Conservation (phyloP, 2,329 filamentous ascomycete genomes). For the Aspergillus ruber region DNA sequence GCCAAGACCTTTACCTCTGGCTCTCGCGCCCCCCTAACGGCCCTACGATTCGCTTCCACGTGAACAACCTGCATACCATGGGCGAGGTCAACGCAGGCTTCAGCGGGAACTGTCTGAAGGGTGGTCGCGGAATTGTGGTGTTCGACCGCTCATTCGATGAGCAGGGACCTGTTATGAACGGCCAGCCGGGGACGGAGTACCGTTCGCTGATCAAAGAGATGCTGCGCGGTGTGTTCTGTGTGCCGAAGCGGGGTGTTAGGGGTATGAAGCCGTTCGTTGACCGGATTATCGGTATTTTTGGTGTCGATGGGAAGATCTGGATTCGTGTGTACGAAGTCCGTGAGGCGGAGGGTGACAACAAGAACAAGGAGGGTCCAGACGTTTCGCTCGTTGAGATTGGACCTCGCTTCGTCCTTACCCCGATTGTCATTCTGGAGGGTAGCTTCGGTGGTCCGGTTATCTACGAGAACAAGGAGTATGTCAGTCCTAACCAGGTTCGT, state of each 20-base stretch:
- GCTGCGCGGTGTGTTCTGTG: constrained; percentile 83
- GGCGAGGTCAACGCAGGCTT: constrained; percentile 78
- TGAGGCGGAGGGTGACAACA: constrained; percentile 63
- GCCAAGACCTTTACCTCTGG: constrained; percentile 91
- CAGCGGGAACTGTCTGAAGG: constrained; percentile 93
- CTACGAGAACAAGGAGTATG: constrained; percentile 96
- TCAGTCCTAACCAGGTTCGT: constrained; percentile 90
- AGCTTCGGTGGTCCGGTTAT: constrained; percentile 94
- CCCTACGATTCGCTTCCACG: constrained; percentile 56
- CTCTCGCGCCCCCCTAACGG: constrained; percentile 84
- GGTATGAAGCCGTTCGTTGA: constrained; percentile 96
- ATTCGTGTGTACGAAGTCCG: constrained; percentile 89
- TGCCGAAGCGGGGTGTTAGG: constrained; percentile 71
- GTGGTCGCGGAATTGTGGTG: constrained; percentile 80
- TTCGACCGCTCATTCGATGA: constrained; percentile 85
- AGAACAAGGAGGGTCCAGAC: constrained; percentile 55
- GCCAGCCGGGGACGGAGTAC: constrained; percentile 40
- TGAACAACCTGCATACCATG: constrained; percentile 76
- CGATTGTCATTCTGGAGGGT: constrained; percentile 90
- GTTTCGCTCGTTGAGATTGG: constrained; percentile 87
- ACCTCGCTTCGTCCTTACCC: constrained; percentile 84
- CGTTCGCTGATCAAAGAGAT: constrained; percentile 66
- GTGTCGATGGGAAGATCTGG: constrained; percentile 93
- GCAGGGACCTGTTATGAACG: constrained; percentile 65
- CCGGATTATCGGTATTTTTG: constrained; percentile 85